Percentiles rank a stretch among this genome's conserved stretches.
These are phyloP conservation scores for Dendrocalamus sinicus DNA, from an alignment of 176 grass and related monocot species.

Conservation along the genomic window DNA sequence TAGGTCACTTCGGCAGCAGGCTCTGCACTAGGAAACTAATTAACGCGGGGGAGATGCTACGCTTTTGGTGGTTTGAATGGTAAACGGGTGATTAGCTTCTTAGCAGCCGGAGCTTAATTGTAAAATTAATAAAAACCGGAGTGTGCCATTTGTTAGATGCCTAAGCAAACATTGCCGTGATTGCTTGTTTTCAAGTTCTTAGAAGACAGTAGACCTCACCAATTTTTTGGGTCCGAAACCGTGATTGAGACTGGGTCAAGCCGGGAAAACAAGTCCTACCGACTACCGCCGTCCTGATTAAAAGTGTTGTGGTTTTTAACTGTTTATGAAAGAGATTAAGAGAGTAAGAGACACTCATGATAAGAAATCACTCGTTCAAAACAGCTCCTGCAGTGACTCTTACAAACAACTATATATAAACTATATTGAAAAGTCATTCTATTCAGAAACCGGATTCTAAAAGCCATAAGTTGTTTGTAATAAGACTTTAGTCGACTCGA, in stretches of 20 bases:
- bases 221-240: not conserved
- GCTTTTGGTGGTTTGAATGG: constrained; percentile 29
- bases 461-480: too few species aligned
- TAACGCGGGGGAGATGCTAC: not conserved
- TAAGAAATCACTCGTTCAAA: too few species aligned
- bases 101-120: not conserved
- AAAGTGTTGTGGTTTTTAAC: too few species aligned
- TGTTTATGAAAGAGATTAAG: too few species aligned
- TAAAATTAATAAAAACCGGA: not conserved
- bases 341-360: too few species aligned
- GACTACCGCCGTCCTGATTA: too few species aligned
- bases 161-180: not conserved
- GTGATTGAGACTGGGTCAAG: not conserved
- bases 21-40: constrained; percentile 40
- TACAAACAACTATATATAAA: too few species aligned
- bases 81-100: not conserved
- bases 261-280: not conserved
- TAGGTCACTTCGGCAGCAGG: constrained; percentile 36
- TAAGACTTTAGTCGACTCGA: too few species aligned
- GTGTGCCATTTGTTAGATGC: constrained; percentile 51
- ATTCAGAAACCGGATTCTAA: too few species aligned
- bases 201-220: too few species aligned
- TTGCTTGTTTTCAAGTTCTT: constrained; percentile 25
- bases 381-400: too few species aligned
- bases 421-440: too few species aligned